Percentiles rank a stretch among this genome's conserved stretches.
Evolutionary conservation across 352 stramenopile species (phyloP).

Genomic region (Pythium apleroticum): DNA sequence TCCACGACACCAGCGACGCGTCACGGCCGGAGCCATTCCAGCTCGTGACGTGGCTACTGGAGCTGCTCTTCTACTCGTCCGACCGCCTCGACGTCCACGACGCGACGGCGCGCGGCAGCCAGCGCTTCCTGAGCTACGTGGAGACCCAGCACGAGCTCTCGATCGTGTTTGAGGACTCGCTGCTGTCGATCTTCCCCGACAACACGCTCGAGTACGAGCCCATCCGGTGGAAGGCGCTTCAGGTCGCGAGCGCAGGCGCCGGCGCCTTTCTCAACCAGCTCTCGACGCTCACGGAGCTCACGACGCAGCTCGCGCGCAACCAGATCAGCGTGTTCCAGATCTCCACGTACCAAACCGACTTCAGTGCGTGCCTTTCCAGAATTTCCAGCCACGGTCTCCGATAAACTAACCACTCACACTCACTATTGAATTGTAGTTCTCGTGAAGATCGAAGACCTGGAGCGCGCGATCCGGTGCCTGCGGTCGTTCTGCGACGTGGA

Average conservation of each 20-base stretch:
- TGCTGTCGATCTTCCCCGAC: slow-evolving; percentile 38
- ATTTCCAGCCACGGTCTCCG: not conserved
- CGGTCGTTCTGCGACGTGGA: slow-evolving; percentile 57
- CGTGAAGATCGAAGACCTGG: slow-evolving; percentile 59
- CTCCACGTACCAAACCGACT: slow-evolving; percentile 74
- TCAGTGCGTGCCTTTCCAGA: slow-evolving; percentile 40
- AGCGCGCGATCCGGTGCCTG: slow-evolving; percentile 43
- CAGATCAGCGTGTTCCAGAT: slow-evolving; percentile 69
- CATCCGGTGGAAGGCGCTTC: slow-evolving; percentile 57
- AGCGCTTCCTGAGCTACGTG: slow-evolving; percentile 62
- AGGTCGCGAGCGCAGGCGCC: slow-evolving; percentile 53
- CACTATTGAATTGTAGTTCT: slow-evolving; percentile 32
- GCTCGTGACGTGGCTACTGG: slow-evolving; percentile 47
- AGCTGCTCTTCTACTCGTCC: slow-evolving; percentile 55
- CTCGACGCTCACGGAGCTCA: slow-evolving; percentile 59
- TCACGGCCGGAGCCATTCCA: slow-evolving; percentile 16
- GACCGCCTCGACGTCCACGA: slow-evolving; percentile 3
- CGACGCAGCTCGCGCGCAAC: slow-evolving; percentile 46
- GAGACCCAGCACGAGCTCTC: slow-evolving; percentile 69
- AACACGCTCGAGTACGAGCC: slow-evolving; percentile 46
- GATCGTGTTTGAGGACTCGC: slow-evolving; percentile 56
- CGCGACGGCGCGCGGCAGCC: not conserved
- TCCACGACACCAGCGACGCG: not conserved
- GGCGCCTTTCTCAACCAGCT: slow-evolving; percentile 59
- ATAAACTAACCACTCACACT: not conserved